A percentile compares a stretch with the other conserved stretches of the same genome.
Evolutionary conservation across 345 rosid species (phyloP).

Genomic region (Hirschfeldia incana): DNA sequence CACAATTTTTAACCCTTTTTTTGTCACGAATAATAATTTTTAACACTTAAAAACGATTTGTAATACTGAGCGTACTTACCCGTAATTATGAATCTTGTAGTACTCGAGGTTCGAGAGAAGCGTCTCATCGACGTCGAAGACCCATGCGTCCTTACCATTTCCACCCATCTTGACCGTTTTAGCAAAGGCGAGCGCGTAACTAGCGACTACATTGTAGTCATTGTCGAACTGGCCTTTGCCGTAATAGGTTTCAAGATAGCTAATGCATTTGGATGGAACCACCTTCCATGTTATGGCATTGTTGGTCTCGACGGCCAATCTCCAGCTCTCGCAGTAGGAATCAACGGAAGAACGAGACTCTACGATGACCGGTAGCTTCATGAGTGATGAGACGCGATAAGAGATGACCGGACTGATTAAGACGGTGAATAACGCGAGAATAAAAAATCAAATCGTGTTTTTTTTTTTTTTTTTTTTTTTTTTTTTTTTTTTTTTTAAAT

Average conservation of each 20-base stretch:
- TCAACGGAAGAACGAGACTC: constrained; percentile 22
- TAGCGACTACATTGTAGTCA: constrained; percentile 51
- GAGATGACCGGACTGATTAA: constrained; percentile 26
- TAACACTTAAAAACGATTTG: not conserved
- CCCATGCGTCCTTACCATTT: constrained; percentile 84
- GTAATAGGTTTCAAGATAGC: constrained; percentile 47
- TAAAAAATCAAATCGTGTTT: too few species aligned
- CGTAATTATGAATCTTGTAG: constrained; percentile 57
- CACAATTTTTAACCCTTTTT: too few species aligned
- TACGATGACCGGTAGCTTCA: constrained; percentile 35
- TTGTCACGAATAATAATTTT: too few species aligned
- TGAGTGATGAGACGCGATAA: constrained; percentile 40
- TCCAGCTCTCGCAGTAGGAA: constrained; percentile 73
- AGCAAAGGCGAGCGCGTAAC: constrained; percentile 48
- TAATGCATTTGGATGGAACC: constrained; percentile 54
- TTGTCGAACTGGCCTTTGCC: constrained; percentile 49
- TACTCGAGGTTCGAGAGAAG: constrained; percentile 70
- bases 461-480: too few species aligned
- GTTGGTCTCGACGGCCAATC: constrained; percentile 72
- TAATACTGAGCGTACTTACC: constrained; percentile 42
- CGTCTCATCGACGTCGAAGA: constrained; percentile 86
- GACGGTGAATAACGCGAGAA: constrained; percentile 20
- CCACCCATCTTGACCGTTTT: constrained; percentile 36
- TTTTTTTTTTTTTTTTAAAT: too few species aligned
- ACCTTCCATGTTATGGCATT: constrained; percentile 64